Evolutionary conservation across 1,284 basidiomycete genomes (phyloP).

Genomic region (Cyathus pygmaeus): DNA sequence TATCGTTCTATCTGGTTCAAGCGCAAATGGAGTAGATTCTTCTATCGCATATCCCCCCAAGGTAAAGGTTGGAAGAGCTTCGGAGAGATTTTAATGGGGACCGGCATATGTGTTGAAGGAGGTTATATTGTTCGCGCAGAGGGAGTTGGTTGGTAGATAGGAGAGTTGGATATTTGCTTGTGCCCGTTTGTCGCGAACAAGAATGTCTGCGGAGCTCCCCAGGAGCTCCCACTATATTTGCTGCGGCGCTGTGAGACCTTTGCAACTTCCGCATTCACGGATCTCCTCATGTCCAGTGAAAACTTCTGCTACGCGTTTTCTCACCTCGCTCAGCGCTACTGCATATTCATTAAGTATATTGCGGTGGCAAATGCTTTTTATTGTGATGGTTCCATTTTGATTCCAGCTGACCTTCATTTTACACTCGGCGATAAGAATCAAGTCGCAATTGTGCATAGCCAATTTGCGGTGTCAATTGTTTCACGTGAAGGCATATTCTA

Average conservation of each 20-base stretch:
- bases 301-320: background rate
- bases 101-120: background rate
- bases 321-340: background rate
- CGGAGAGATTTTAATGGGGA: background rate
- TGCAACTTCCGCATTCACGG: background rate
- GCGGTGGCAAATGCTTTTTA: background rate
- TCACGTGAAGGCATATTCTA: too few relatives aligned
- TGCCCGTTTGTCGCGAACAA: constrained; percentile 11
- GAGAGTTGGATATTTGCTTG: background rate
- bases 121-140: background rate
- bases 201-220: constrained; percentile 2
- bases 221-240: background rate
- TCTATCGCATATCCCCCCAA: constrained; percentile 40
- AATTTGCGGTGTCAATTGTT: too few relatives aligned
- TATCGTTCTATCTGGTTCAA: constrained; percentile 39
- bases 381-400: background rate
- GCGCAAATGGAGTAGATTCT: constrained; percentile 15
- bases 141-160: background rate
- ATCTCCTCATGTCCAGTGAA: background rate
- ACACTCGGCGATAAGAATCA: too few relatives aligned
- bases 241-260: background rate
- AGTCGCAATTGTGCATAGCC: too few relatives aligned
- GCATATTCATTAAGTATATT: background rate
- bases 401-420: background rate
- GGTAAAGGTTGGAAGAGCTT: constrained; percentile 17